Percentiles rank a stretch among this genome's conserved stretches.
Conservation (phyloP, 805 yeast genomes). For the Lachancea sp. region DNA sequence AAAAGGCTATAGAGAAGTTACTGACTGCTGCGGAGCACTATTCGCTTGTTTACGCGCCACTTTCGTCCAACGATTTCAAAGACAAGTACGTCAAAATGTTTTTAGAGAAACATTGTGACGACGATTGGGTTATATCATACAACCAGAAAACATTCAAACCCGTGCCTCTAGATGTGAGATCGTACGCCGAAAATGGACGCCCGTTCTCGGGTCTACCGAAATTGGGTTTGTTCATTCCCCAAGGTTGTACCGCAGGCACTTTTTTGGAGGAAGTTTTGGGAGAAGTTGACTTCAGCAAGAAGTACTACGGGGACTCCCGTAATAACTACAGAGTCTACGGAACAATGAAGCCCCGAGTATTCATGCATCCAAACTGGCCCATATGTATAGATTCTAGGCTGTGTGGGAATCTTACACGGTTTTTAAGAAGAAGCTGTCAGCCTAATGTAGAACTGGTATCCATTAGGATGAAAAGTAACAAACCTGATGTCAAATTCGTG, state of each 20-base stretch:
- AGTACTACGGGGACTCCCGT: constrained; percentile 55
- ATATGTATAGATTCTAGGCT: constrained; percentile 75
- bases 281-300: constrained; percentile 58
- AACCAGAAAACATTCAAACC: constrained; percentile 17
- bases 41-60: constrained; percentile 30
- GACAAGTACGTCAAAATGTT: constrained; percentile 40
- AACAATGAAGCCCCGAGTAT: constrained; percentile 53
- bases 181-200: constrained; percentile 52
- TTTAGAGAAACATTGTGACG: constrained; percentile 47
- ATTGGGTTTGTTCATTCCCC: constrained; percentile 50
- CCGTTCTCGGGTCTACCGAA: constrained; percentile 64
- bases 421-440: constrained; percentile 65
- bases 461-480: constrained; percentile 29
- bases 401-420: constrained; percentile 69
- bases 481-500: constrained; percentile 45
- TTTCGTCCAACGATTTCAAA: constrained; percentile 37
- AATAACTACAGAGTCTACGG: constrained; percentile 79
- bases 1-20: constrained; percentile 15
- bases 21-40: constrained; percentile 35
- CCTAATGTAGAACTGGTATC: constrained; percentile 68
- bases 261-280: constrained; percentile 63
- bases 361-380: constrained; percentile 52
- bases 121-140: constrained; percentile 31
- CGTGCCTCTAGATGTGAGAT: constrained; percentile 40
- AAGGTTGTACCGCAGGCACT: constrained; percentile 40